A percentile compares a stretch with the other conserved stretches of the same genome.
Conservation (phyloP, 2,329 filamentous ascomycete genomes). For the Hypoxylon sp. region DNA sequence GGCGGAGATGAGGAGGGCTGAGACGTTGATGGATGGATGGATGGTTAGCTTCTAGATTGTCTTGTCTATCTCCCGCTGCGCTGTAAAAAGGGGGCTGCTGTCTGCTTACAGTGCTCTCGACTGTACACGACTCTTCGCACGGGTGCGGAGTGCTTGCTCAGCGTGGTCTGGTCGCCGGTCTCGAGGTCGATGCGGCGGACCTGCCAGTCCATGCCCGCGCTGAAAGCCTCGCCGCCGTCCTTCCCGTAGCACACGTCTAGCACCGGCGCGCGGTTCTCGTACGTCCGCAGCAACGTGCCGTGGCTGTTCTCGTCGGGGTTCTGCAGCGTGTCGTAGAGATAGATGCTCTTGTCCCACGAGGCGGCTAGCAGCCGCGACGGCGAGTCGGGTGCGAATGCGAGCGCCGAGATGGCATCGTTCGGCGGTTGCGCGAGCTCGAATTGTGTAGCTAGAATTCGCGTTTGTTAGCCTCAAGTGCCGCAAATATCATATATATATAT, state of each 20-base stretch:
- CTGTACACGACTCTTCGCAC: constrained; percentile 88
- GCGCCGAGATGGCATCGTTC: constrained; percentile 83
- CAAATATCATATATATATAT: neutral
- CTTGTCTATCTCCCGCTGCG: too few species aligned
- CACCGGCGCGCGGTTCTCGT: constrained; percentile 84
- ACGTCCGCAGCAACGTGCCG: constrained; percentile 74
- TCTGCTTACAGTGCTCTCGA: constrained; percentile 68
- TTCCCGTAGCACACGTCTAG: constrained; percentile 91
- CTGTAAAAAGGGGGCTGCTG: too few species aligned
- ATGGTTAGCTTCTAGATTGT: neutral
- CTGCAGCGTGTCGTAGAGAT: constrained; percentile 79
- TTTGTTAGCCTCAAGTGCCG: constrained; percentile 32
- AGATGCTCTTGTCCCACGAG: constrained; percentile 93
- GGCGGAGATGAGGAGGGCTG: constrained; percentile 81
- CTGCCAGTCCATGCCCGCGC: constrained; percentile 84
- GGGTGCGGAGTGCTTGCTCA: constrained; percentile 81
- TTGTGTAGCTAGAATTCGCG: constrained; percentile 68
- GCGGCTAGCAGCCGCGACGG: constrained; percentile 83
- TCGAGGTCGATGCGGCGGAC: constrained; percentile 79
- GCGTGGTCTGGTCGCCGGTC: constrained; percentile 74
- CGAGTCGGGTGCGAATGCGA: constrained; percentile 84
- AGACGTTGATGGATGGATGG: constrained; percentile 15
- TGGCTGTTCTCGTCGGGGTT: constrained; percentile 56
- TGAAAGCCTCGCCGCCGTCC: constrained; percentile 84
- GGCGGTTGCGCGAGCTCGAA: constrained; percentile 86